Percentiles rank a stretch among this genome's conserved stretches.
phyloP scores from a whole-genome alignment of 441 rosid genomes.

The Croton setiger region DNA sequence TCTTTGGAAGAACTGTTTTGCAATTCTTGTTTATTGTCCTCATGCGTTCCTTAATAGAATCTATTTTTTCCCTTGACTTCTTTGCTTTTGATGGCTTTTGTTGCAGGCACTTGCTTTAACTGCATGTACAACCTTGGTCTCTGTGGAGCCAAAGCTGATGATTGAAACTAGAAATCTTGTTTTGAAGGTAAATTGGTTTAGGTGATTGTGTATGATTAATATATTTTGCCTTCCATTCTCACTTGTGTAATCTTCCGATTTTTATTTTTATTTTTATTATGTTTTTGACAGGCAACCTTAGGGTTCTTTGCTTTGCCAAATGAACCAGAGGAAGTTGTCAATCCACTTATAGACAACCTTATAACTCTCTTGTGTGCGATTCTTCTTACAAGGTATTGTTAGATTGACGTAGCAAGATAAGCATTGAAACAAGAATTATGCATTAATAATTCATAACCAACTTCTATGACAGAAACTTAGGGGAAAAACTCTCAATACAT shows the following conservation, averaged over 20 bases:
- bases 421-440: too few species aligned
- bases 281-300: conserved; percentile 82
- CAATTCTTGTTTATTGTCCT: background rate
- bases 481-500: too few species aligned
- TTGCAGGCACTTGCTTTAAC: conserved; percentile 90
- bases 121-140: conserved; percentile 98
- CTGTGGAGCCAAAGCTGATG: conserved; percentile 96
- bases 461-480: too few species aligned
- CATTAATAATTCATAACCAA: too few species aligned
- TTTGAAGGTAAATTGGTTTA: conserved; percentile 62
- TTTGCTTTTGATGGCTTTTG: conserved; percentile 31
- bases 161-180: conserved; percentile 93
- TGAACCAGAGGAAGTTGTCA: conserved; percentile 87
- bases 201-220: conserved; percentile 4
- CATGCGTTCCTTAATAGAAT: background rate
- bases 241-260: conserved; percentile 12
- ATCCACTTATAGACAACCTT: conserved; percentile 91
- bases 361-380: conserved; percentile 96
- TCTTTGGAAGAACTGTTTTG: conserved; percentile 26
- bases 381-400: conserved; percentile 89
- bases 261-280: conserved; percentile 16
- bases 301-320: conserved; percentile 96
- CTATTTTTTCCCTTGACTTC: conserved; percentile 9
- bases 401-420: too few species aligned
- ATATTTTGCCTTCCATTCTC: conserved; percentile 4